Evolutionary conservation across 75 land plant genomes (phyloP), one percentile per base, ranked within the genome.

Genomic region (Selaginella moellendorffii): DNA sequence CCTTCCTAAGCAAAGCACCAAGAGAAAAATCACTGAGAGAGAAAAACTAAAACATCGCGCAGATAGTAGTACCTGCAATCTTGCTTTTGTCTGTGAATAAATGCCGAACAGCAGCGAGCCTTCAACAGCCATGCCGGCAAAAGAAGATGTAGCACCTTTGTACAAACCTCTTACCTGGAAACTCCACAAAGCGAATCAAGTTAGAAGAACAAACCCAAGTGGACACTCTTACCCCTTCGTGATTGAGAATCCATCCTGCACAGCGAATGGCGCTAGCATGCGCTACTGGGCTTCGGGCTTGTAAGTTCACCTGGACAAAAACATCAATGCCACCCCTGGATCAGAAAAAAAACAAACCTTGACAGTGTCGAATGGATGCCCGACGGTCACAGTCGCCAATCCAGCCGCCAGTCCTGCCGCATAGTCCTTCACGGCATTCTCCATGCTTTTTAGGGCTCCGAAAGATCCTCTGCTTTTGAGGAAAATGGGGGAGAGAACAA

Each of bases 301-400:
- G 60, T 56, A 56, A 56, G 60, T 62, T 36, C 10, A 36, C 46
- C 46, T 36, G 46, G 18, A 26, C 2, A 31, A 2, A 36, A 65
- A 22, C 53, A 52, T 18, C 36, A 63, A 63, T 5, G 5, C 10
- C 24, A 63, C 9, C 2, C n/a, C n/a, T n/a, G 28, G 17, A 26
- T 25, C 27, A 14, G 63, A 36, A 54, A 67, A n/a, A n/a, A 18
- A 5, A 27, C 2, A 21, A n/a, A 85, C 97, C 96, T 92, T 92
- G 52, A 92, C 78, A 59, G 97, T 92, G 79, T 92, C 97, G 65
- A 92, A 92, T 24, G 97, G 97, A 64, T 92, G 97, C 30, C 97
- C 97, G 31, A 67, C 71, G 64, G 82, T 24, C 31, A 92, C 97
- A n/a, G 89, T 92, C 36, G 97, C 77, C 0, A 92, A 71, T 9